Evolutionary conservation across 352 stramenopile species (phyloP).

Genomic region (Globisporangium rhizosaccharum): DNA sequence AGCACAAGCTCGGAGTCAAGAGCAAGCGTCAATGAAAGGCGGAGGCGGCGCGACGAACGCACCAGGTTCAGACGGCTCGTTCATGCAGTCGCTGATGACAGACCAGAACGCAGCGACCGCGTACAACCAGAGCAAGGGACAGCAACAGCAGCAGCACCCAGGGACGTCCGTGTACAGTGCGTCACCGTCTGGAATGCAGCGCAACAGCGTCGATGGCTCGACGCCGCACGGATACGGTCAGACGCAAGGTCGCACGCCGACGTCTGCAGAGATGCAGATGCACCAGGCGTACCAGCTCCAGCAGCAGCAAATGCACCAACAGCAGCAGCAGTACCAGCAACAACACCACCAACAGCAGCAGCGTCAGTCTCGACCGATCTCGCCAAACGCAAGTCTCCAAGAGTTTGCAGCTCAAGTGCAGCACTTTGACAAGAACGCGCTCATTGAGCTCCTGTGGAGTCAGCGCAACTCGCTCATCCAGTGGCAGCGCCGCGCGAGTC

Average conservation of each 20-base stretch:
- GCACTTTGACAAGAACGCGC: conserved; percentile 51
- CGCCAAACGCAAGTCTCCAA: conserved; percentile 24
- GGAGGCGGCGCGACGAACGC: conserved; percentile 2
- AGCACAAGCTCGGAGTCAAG: conserved; percentile 2
- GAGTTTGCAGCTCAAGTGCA: conserved; percentile 69
- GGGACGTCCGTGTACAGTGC: conserved; percentile 2
- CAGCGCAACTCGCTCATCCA: conserved; percentile 55
- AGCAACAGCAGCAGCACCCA: conserved; percentile 1
- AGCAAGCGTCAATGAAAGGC: background rate
- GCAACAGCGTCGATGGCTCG: conserved; percentile 5
- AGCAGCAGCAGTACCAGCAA: conserved; percentile 28
- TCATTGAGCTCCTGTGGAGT: conserved; percentile 77
- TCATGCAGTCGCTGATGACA: conserved; percentile 32
- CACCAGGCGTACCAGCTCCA: conserved; percentile 19
- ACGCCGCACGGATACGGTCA: conserved; percentile 6
- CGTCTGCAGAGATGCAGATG: conserved; percentile 9
- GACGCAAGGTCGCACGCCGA: conserved; percentile 6
- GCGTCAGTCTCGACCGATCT: conserved; percentile 14
- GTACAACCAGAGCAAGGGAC: background rate
- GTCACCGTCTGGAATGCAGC: conserved; percentile 4
- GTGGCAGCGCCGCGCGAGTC: conserved; percentile 46
- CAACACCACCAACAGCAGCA: conserved; percentile 23
- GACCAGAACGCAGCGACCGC: conserved; percentile 19
- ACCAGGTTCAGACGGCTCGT: conserved; percentile 22
- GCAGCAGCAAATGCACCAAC: conserved; percentile 20